Evolutionary conservation across 202 grass and related monocot species (phyloP).

Genomic region (Tripidium arundinaceum): DNA sequence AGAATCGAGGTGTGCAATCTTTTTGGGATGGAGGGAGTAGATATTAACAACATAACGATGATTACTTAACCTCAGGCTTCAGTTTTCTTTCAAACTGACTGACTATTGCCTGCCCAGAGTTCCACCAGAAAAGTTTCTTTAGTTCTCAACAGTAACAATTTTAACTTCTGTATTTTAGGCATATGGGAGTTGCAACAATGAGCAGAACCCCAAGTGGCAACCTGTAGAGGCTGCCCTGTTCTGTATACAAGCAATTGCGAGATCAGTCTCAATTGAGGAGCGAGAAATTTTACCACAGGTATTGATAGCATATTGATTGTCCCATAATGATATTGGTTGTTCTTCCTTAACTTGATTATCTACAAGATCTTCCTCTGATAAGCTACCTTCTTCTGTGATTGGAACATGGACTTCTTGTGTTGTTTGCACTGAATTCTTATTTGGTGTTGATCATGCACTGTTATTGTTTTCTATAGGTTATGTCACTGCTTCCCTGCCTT

Average conservation of each 20-base stretch:
- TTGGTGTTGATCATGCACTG: not conserved
- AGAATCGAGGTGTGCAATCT: too few relatives aligned
- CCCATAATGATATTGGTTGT: not conserved
- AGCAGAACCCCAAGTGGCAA: constrained; percentile 76
- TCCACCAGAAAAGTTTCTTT: not conserved
- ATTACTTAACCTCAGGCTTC: constrained; percentile 9
- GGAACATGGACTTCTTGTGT: not conserved
- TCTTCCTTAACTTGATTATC: constrained; percentile 6
- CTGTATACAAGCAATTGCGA: constrained; percentile 92
- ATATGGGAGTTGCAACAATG: constrained; percentile 44
- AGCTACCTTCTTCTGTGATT: not conserved
- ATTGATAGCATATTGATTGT: constrained; percentile 18
- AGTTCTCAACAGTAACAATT: not conserved
- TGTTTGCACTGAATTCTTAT: constrained; percentile 13
- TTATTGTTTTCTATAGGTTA: constrained; percentile 59
- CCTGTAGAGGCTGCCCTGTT: constrained; percentile 86
- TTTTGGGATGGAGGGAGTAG: too few relatives aligned
- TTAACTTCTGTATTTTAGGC: constrained; percentile 53
- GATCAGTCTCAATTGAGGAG: constrained; percentile 76
- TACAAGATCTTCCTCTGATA: not conserved
- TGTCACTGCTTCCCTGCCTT: constrained; percentile 79
- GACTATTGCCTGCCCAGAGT: not conserved
- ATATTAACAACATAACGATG: not conserved
- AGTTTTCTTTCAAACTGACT: constrained; percentile 16
- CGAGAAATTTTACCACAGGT: constrained; percentile 87